Percentiles rank a stretch among this genome's conserved stretches.
These are phyloP conservation scores for Aspergillus floridensis DNA, from an alignment of 2,329 filamentous ascomycete species.

Conservation along the genomic window DNA sequence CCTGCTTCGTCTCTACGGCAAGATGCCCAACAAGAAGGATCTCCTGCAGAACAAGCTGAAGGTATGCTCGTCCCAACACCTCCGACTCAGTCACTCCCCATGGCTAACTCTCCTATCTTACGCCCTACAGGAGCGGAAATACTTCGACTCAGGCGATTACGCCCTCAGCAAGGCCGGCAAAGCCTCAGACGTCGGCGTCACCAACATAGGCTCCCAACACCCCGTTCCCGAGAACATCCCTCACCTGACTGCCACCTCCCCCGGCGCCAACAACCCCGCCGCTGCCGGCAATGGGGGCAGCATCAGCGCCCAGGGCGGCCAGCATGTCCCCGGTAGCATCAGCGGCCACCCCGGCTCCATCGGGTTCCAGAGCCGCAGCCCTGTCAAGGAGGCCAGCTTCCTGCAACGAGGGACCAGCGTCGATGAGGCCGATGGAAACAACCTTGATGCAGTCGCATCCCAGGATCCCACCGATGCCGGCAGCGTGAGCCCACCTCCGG, in stretches of 20 bases:
- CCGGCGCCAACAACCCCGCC: constrained; percentile 36
- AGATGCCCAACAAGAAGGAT: constrained; percentile 93
- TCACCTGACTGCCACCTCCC: constrained; percentile 70
- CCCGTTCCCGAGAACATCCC: constrained; percentile 94
- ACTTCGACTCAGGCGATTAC: constrained; percentile 96
- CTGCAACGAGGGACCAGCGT: constrained; percentile 78
- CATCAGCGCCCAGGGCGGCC: constrained; percentile 33
- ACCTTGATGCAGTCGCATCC: constrained; percentile 10
- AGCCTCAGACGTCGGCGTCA: constrained; percentile 88
- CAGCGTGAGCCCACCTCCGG: constrained; percentile 45
- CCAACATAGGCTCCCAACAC: constrained; percentile 90
- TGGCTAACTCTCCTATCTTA: not conserved
- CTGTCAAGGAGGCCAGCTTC: constrained; percentile 87
- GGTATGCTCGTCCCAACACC: constrained; percentile 38
- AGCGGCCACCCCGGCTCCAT: constrained; percentile 40
- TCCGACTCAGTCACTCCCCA: not conserved
- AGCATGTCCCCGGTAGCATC: constrained; percentile 45
- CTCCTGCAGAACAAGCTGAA: constrained; percentile 97
- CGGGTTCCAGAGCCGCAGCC: constrained; percentile 64
- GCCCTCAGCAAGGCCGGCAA: constrained; percentile 97
- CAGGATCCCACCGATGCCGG: constrained; percentile 43
- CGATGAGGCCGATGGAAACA: constrained; percentile 40
- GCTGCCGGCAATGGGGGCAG: constrained; percentile 30
- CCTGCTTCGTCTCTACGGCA: constrained; percentile 95
- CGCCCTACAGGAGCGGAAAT: constrained; percentile 79